These are phyloP conservation scores for Aphanomyces euteiches DNA, from an alignment of 352 stramenopile genomes.

Conservation along the genomic window DNA sequence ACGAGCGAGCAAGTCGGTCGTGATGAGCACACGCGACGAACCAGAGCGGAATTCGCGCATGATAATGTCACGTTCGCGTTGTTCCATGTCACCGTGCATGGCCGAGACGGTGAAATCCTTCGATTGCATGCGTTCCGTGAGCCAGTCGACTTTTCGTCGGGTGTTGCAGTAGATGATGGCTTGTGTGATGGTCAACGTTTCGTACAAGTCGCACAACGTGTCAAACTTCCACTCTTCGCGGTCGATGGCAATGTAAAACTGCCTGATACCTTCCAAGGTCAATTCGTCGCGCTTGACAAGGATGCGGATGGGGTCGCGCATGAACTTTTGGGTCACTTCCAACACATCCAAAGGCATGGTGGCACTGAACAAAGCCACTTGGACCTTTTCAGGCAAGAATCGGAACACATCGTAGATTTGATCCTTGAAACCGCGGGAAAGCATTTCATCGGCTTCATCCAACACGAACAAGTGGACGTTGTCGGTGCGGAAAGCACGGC, in stretches of 20 bases:
- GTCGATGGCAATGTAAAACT: conserved; percentile 99
- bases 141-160: conserved; percentile 98
- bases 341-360: conserved; percentile 99
- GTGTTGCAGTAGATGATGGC: conserved; percentile 99
- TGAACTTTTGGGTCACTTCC: conserved; percentile 98
- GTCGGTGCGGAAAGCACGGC: conserved; percentile 92
- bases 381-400: conserved; percentile 96
- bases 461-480: conserved; percentile 97
- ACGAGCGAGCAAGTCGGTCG: conserved; percentile 97
- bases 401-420: conserved; percentile 99
- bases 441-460: conserved; percentile 99
- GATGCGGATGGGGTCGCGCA: conserved; percentile 98
- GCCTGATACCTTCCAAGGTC: conserved; percentile 99
- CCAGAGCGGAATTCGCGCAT: conserved; percentile 99
- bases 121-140: conserved; percentile 98
- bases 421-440: conserved; percentile 99
- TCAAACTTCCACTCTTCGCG: conserved; percentile 99
- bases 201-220: conserved; percentile 99
- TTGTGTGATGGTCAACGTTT: conserved; percentile 99
- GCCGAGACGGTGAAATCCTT: conserved; percentile 99
- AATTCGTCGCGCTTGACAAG: conserved; percentile 99
- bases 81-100: conserved; percentile 99
- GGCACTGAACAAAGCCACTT: conserved; percentile 98
- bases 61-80: conserved; percentile 99
- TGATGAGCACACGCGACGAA: conserved; percentile 99